phyloP scores from a whole-genome alignment of 257 asterid species.

The Penstemon newberryi region DNA sequence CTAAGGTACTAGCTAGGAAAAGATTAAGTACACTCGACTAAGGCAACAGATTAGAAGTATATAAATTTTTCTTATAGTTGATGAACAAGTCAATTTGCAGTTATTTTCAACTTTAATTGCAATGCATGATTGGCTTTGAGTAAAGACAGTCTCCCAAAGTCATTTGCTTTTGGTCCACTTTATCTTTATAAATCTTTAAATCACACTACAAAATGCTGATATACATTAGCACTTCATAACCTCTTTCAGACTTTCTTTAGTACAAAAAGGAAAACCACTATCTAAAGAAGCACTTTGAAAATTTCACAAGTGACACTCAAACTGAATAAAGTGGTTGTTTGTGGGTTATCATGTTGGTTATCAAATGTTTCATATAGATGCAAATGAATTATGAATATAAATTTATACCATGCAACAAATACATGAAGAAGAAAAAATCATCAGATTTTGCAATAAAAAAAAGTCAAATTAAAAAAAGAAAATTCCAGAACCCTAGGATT shows the following conservation, averaged over 20 bases:
- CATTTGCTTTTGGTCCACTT: constrained; percentile 30
- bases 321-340: constrained; percentile 15
- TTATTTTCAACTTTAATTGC: constrained; percentile 4
- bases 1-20: background rate
- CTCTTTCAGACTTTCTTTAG: constrained; percentile 10
- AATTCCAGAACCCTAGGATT: background rate
- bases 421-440: background rate
- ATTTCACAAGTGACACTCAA: background rate
- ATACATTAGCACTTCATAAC: constrained; percentile 1
- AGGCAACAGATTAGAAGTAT: background rate
- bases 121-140: constrained; percentile 1
- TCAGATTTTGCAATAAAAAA: background rate
- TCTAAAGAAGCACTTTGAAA: constrained; percentile 22
- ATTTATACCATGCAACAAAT: background rate
- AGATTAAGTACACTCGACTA: background rate
- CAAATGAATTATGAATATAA: constrained; percentile 4
- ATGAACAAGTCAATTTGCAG: background rate
- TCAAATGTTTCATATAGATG: background rate
- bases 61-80: background rate
- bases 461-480: background rate
- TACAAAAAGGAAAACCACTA: constrained; percentile 29
- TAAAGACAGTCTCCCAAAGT: constrained; percentile 15
- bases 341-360: constrained; percentile 1
- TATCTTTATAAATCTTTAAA: constrained; percentile 16
- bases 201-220: constrained; percentile 7